A percentile compares a stretch with the other conserved stretches of the same genome.
Evolutionary conservation across 2,329 filamentous ascomycete species (phyloP).

Genomic region (Epicoccum sorghinum): DNA sequence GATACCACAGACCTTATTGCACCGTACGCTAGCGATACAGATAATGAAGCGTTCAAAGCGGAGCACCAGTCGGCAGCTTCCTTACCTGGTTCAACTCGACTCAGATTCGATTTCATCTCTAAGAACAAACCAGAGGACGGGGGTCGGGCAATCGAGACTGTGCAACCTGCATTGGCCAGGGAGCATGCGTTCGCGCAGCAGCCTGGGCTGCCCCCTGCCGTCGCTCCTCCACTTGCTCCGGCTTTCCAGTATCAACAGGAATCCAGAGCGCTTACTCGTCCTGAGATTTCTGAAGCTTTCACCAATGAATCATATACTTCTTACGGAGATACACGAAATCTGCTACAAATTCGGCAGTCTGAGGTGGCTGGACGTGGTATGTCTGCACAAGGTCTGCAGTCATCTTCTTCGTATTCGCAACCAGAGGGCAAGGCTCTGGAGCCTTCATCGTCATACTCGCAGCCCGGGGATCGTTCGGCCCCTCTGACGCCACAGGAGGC

Average conservation of each 20-base stretch:
- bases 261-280: constrained; percentile 9
- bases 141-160: background rate
- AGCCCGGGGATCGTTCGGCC: constrained; percentile 18
- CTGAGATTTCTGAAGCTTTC: constrained; percentile 30
- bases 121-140: background rate
- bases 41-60: background rate
- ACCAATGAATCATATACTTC: constrained; percentile 39
- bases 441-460: constrained; percentile 39
- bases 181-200: constrained; percentile 18
- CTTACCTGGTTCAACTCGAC: constrained; percentile 27
- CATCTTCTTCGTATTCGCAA: constrained; percentile 35
- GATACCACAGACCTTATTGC: constrained; percentile 1
- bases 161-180: constrained; percentile 1
- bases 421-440: constrained; percentile 16
- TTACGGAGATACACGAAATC: constrained; percentile 44
- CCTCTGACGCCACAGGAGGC: constrained; percentile 33
- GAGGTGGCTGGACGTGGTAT: background rate
- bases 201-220: constrained; percentile 31
- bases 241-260: constrained; percentile 30
- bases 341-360: constrained; percentile 33
- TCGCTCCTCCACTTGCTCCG: constrained; percentile 34
- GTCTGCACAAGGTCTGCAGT: constrained; percentile 15
- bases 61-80: constrained; percentile 1
- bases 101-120: constrained; percentile 30
- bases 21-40: background rate